Evolutionary conservation across 2,329 filamentous ascomycete genomes (phyloP), one percentile per base, ranked within the genome.

Genomic region (Claviceps cyperi): DNA sequence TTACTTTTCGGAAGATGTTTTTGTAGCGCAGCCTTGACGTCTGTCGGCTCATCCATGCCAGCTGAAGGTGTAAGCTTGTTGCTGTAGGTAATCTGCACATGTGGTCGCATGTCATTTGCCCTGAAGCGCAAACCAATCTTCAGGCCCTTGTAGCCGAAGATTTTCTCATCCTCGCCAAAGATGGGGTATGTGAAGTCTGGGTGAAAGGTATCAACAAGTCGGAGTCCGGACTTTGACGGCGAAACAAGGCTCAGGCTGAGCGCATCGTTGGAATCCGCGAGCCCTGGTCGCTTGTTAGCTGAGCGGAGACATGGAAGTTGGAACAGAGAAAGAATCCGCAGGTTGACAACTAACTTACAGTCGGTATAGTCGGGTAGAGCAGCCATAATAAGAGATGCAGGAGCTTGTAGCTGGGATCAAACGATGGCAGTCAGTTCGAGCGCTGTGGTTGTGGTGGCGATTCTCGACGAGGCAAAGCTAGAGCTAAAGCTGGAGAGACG

Each of bases 111-210:
- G 63, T 96, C 85, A 63, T 72, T 76, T 15, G 77, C 75, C 61
- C 80, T 71, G 58, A 73, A 83, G 54, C 80, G 80, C 50, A 97
- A 69, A 54, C 80, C 78, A 61, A 97, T 83, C 55, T 80, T 80
- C 50, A 95, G 75, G 49, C 81, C 80, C 63, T 88, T 83, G 72
- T 96, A 95, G 38, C 91, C 91, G 59, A 94, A 90, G 55, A 97
- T 91, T 32, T 76, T 78, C 66, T 98, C 89, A 8, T 92, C 83
- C n/a, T 97, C 84, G 60, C 88, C 88, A 58, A 97, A 96, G 55
- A 98, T 84, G 1, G 87, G 73, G 66, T 97, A 95, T 17, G 91
- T 96, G 64, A 90, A 94, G 61, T 79, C 78, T 0, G 92, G 94
- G 53, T 86, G 76, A 66, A 98, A 97, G 28, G 78, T 76, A 24